Percentiles rank a stretch among this genome's conserved stretches.
These are phyloP conservation scores for Bipolaris sorokiniana DNA, from an alignment of 2,329 filamentous ascomycete genomes.

Conservation along the genomic window DNA sequence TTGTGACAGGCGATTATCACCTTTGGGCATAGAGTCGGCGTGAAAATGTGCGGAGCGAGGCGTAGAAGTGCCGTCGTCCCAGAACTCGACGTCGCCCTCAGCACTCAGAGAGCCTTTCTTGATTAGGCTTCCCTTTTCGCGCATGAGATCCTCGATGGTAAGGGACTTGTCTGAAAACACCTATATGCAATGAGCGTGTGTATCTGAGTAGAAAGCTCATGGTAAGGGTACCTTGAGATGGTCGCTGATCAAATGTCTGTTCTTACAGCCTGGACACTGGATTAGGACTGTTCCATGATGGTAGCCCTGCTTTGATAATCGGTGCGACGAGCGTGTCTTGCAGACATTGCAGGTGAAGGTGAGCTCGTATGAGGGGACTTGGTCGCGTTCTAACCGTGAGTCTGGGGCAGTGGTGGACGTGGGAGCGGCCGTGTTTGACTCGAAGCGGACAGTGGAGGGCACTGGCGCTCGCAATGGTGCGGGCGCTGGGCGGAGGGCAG, in stretches of 20 bases:
- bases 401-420: conserved; percentile 39
- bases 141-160: conserved; percentile 79
- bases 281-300: conserved; percentile 89
- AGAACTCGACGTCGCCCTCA: conserved; percentile 91
- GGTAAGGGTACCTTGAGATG: conserved; percentile 67
- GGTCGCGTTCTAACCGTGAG: conserved; percentile 46
- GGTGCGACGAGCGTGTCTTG: conserved; percentile 77
- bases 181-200: conserved; percentile 35
- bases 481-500: conserved; percentile 24
- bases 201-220: background rate
- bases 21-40: conserved; percentile 34
- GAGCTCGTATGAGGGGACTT: conserved; percentile 77
- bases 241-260: conserved; percentile 89
- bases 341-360: conserved; percentile 94
- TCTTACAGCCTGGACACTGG: conserved; percentile 83
- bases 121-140: conserved; percentile 74
- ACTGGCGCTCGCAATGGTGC: conserved; percentile 17
- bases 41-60: conserved; percentile 45
- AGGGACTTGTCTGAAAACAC: conserved; percentile 75
- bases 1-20: conserved; percentile 31
- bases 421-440: conserved; percentile 34
- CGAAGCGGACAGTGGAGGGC: conserved; percentile 28
- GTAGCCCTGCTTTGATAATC: conserved; percentile 92
- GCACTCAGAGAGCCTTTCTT: conserved; percentile 73
- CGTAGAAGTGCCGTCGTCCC: conserved; percentile 69